phyloP scores from a whole-genome alignment of 2,329 filamentous ascomycete genomes.

The Pseudogymnoascus pannorum region DNA sequence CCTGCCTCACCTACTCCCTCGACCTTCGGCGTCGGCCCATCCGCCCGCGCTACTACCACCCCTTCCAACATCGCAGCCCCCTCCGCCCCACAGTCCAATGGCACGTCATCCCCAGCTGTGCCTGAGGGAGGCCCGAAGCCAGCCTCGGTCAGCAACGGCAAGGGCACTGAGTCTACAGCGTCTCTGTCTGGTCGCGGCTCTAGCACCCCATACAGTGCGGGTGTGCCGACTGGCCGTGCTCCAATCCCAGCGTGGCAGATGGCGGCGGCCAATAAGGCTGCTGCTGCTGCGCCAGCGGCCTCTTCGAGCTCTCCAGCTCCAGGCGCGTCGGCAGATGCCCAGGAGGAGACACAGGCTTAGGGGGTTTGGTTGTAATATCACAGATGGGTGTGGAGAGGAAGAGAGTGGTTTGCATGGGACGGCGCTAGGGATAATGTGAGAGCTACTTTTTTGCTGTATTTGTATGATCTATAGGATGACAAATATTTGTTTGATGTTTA shows the following conservation, averaged over 20 bases:
- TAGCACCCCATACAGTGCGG: constrained; percentile 42
- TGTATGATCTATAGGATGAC: background rate
- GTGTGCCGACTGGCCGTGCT: constrained; percentile 47
- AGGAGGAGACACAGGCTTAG: background rate
- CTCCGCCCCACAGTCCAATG: constrained; percentile 13
- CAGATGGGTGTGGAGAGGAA: background rate
- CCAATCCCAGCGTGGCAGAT: constrained; percentile 77
- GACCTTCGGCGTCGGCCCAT: constrained; percentile 22
- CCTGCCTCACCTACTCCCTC: constrained; percentile 29
- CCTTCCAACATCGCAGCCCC: constrained; percentile 9
- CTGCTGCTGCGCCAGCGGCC: background rate
- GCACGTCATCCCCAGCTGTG: constrained; percentile 17
- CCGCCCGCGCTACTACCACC: constrained; percentile 21
- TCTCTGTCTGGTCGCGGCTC: constrained; percentile 32
- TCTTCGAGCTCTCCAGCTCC: background rate
- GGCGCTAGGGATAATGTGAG: background rate
- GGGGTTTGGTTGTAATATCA: background rate
- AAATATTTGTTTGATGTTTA: background rate
- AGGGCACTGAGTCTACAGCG: constrained; percentile 25
- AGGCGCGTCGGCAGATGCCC: background rate
- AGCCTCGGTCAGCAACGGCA: constrained; percentile 28
- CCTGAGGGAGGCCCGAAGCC: constrained; percentile 22
- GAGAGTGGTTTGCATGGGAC: background rate
- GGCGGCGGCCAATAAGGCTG: constrained; percentile 53
- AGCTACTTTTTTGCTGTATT: background rate